Evolutionary conservation across 2,329 filamentous ascomycete genomes (phyloP), one percentile per base, ranked within the genome.

Genomic region (Neocatenulostroma microsporum): DNA sequence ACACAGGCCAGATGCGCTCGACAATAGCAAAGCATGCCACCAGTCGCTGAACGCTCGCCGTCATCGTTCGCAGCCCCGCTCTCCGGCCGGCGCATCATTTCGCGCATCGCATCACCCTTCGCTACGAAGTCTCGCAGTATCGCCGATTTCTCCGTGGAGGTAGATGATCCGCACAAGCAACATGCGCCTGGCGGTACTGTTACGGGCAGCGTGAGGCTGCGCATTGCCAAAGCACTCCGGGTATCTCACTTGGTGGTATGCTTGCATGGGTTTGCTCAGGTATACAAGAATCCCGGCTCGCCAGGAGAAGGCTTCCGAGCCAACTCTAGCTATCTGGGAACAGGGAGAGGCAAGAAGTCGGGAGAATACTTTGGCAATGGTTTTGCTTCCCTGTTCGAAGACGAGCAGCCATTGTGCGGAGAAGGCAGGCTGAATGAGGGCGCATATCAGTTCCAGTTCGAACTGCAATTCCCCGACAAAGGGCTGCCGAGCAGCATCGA

Each of bases 401-500:
- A 91, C 54, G 84, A 91, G 63, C 73, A 80, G 56, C 80, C 85
- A 11, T 64, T 91, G 23, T 87, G 83, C 54, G 84, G 83, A 15
- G 82, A 88, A 51, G 84, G 84, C 11, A 74, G 80, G 50, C 64
- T 91, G 23, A 78, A 82, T 34, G 73, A 82, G 30, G 82, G 82
- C 25, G 74, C 76, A 48, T 89, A 86, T 55, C 79, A 87, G 58
- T 91, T 91, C 60, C 78, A 82, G 42, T 86, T 85, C 49, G 77
- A 84, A 51, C 63, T 85, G 44, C 67, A 80, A 39, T 84, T 86
- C 47, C 81, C 82, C 2, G 67, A 73, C 33, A 74, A 77, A 49
- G 74, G 73, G 4, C 63, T 91, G 40, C 84, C 84, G n/a, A 94
- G 85, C 62, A 95, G 89, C 60, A 89, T 98, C 55, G 88, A 94